Evolutionary conservation across 2,329 filamentous ascomycete genomes (phyloP).

Genomic region (Nothophoma quercina): DNA sequence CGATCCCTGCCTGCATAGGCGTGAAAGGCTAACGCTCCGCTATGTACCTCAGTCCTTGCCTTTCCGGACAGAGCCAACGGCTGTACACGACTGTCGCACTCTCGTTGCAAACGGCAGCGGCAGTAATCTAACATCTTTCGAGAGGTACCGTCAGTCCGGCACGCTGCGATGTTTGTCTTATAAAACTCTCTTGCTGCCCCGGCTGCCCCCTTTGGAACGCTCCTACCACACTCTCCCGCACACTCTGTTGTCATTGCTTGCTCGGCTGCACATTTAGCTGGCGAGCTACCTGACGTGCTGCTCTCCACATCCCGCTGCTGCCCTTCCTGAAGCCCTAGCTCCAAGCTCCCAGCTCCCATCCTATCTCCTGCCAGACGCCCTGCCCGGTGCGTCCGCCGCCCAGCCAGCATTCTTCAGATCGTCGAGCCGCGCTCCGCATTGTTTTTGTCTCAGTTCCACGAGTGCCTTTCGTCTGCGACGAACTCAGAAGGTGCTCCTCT

Average conservation of each 20-base stretch:
- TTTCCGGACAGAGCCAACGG: conserved; percentile 51
- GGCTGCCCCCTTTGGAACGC: conserved; percentile 39
- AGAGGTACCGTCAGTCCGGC: conserved; percentile 47
- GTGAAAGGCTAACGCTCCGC: conserved; percentile 39
- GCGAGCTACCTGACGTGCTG: conserved; percentile 16
- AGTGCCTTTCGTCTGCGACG: conserved; percentile 15
- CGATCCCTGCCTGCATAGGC: conserved; percentile 37
- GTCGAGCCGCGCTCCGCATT: conserved; percentile 15
- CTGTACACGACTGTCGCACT: conserved; percentile 51
- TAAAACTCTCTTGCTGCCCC: conserved; percentile 49
- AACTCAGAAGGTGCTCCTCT: conserved; percentile 31
- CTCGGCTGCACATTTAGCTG: conserved; percentile 14
- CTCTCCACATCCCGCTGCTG: conserved; percentile 18
- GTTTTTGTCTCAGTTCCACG: conserved; percentile 18
- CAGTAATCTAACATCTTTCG: conserved; percentile 51
- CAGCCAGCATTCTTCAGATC: conserved; percentile 3
- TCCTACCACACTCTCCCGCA: conserved; percentile 36
- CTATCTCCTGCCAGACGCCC: conserved; percentile 19
- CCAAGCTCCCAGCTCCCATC: conserved; percentile 19
- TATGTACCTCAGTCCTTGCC: conserved; percentile 46
- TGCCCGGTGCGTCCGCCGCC: conserved; percentile 1
- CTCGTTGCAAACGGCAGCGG: conserved; percentile 52
- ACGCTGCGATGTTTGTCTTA: conserved; percentile 46
- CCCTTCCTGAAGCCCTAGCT: conserved; percentile 17
- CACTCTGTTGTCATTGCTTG: conserved; percentile 19